Evolutionary conservation across 768 basidiomycete species (phyloP).

Genomic region (Phylloporus scabripes): DNA sequence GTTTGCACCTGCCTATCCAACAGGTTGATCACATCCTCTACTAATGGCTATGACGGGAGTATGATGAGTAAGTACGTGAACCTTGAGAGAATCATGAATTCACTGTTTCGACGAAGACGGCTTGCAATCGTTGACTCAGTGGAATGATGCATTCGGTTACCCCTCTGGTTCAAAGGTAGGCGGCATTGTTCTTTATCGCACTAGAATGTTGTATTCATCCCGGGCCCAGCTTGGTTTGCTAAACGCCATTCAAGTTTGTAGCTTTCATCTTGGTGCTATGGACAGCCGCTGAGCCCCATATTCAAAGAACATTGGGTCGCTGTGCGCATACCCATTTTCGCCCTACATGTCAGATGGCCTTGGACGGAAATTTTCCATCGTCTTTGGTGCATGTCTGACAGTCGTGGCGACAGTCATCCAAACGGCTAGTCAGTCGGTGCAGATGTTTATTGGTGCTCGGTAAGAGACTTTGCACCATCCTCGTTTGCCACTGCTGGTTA

Average conservation of each 20-base stretch:
- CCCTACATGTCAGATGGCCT: slow-evolving; percentile 39
- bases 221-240: slow-evolving; percentile 29
- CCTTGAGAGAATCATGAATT: neutral
- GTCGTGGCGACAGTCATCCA: slow-evolving; percentile 36
- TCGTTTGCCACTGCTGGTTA: neutral
- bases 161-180: slow-evolving; percentile 28
- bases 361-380: slow-evolving; percentile 34
- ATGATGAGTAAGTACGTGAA: slow-evolving; percentile 34
- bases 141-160: slow-evolving; percentile 30
- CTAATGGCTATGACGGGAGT: slow-evolving; percentile 36
- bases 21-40: slow-evolving; percentile 34
- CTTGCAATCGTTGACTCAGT: slow-evolving; percentile 34
- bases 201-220: neutral
- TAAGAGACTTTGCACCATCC: slow-evolving; percentile 7
- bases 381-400: slow-evolving; percentile 38
- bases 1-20: neutral
- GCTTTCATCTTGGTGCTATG: neutral
- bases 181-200: neutral
- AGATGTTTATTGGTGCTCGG: slow-evolving; percentile 43
- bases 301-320: slow-evolving; percentile 37
- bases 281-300: neutral
- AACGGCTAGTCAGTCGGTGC: slow-evolving; percentile 34
- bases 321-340: slow-evolving; percentile 35
- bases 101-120: slow-evolving; percentile 23
- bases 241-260: slow-evolving; percentile 33